Conservation (phyloP, 2,329 filamentous ascomycete genomes). For the Neoarthrinium moseri region DNA sequence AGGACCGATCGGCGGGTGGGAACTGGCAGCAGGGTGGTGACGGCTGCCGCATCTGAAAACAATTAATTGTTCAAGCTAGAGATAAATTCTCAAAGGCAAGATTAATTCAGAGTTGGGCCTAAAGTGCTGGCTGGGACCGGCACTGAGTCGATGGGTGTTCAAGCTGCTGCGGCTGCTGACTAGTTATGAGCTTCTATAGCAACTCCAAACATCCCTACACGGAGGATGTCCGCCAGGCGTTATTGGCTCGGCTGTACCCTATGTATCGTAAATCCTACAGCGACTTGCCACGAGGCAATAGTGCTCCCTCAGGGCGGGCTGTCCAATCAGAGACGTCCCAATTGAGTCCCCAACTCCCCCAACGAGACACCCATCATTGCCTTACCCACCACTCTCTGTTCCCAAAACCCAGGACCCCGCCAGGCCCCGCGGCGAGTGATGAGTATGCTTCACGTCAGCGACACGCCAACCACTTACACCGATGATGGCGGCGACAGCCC, state of each 20-base stretch:
- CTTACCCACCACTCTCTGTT: not conserved
- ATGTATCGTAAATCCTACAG: too few species aligned
- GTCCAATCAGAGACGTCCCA: too few species aligned
- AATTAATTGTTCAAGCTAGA: not conserved
- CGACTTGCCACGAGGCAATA: too few species aligned
- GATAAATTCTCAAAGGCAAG: not conserved
- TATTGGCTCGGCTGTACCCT: not conserved
- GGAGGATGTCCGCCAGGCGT: not conserved
- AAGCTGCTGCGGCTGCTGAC: too few species aligned
- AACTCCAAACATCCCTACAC: not conserved
- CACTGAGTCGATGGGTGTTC: too few species aligned
- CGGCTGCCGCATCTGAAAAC: not conserved
- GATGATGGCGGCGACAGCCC: too few species aligned
- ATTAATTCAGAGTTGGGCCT: not conserved
- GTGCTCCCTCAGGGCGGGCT: too few species aligned
- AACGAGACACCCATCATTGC: too few species aligned
- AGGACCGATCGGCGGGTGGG: slow-evolving; percentile 4
- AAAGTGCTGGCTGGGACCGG: not conserved
- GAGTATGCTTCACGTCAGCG: not conserved
- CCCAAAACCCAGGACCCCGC: not conserved
- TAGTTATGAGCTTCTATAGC: too few species aligned
- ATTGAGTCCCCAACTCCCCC: too few species aligned
- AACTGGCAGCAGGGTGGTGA: not conserved
- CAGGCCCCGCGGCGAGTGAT: not conserved
- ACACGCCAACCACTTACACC: not conserved